These are phyloP conservation scores for Fusarium guadeloupense DNA, from an alignment of 2,329 filamentous ascomycete species.

Conservation along the genomic window DNA sequence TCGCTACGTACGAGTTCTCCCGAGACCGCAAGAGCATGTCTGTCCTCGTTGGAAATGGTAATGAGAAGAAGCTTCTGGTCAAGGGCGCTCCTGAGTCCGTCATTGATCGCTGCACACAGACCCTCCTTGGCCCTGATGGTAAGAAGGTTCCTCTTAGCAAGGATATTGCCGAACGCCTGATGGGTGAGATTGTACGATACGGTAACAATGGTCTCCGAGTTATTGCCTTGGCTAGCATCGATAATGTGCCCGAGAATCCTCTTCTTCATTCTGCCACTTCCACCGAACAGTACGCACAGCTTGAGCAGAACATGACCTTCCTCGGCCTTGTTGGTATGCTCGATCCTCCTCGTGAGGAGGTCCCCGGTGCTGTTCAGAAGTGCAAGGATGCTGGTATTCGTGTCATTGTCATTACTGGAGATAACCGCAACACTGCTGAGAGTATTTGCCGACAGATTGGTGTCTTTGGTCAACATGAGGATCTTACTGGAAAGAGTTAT, in stretches of 20 bases:
- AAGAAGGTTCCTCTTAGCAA: conserved; percentile 77
- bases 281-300: conserved; percentile 81
- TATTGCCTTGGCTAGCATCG: conserved; percentile 88
- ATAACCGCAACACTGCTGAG: conserved; percentile 97
- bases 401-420: conserved; percentile 97
- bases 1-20: conserved; percentile 96
- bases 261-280: conserved; percentile 80
- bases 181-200: conserved; percentile 85
- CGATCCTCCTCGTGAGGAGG: conserved; percentile 94
- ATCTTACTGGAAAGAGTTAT: conserved; percentile 90
- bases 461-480: conserved; percentile 83
- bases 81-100: conserved; percentile 97
- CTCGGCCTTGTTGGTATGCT: conserved; percentile 96
- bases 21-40: conserved; percentile 99
- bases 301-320: conserved; percentile 95
- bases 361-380: conserved; percentile 83
- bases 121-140: conserved; percentile 79
- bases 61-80: conserved; percentile 83
- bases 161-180: conserved; percentile 74
- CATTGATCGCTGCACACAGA: conserved; percentile 88
- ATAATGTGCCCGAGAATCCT: conserved; percentile 76
- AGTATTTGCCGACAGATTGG: conserved; percentile 98
- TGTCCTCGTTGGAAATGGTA: conserved; percentile 79
- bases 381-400: conserved; percentile 94
- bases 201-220: conserved; percentile 93